A percentile compares a stretch with the other conserved stretches of the same genome.
Conservation (phyloP, 768 basidiomycete genomes). For the Tylopilus rubrobrunneus region DNA sequence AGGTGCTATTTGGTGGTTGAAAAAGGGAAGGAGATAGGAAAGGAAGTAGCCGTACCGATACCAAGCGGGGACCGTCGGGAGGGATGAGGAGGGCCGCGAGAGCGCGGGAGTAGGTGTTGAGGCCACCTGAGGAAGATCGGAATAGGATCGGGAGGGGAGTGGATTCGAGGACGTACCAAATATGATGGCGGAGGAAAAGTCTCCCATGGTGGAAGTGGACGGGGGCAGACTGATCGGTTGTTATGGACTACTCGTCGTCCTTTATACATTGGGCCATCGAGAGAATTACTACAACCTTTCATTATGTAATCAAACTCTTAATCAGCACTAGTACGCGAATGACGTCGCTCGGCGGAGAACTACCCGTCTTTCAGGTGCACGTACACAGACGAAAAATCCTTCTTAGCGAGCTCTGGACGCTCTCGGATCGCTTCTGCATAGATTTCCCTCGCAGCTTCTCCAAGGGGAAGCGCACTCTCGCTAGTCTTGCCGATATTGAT, state of each 20-base stretch:
- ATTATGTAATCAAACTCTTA: background rate
- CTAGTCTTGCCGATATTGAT: constrained; percentile 52
- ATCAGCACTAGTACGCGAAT: background rate
- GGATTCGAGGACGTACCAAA: constrained; percentile 52
- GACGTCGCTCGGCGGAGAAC: background rate
- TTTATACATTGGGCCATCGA: constrained; percentile 27
- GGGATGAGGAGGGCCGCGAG: constrained; percentile 69
- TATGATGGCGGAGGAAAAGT: constrained; percentile 66
- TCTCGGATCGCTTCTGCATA: constrained; percentile 54
- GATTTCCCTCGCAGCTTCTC: constrained; percentile 55
- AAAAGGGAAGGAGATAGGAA: constrained; percentile 9
- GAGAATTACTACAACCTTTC: background rate
- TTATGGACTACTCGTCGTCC: constrained; percentile 4
- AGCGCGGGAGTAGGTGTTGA: constrained; percentile 75
- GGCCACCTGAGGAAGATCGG: constrained; percentile 51
- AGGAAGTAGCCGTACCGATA: constrained; percentile 51
- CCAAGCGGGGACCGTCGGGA: constrained; percentile 60
- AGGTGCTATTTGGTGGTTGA: constrained; percentile 44
- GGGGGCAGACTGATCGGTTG: constrained; percentile 21
- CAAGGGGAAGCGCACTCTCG: constrained; percentile 58
- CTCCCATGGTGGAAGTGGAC: constrained; percentile 29
- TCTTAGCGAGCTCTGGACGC: constrained; percentile 56
- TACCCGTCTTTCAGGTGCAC: constrained; percentile 43
- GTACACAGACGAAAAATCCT: constrained; percentile 84
- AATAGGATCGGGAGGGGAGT: constrained; percentile 2